These are phyloP conservation scores for Myxozyma neotropica DNA, from an alignment of 805 yeast species.

Conservation along the genomic window DNA sequence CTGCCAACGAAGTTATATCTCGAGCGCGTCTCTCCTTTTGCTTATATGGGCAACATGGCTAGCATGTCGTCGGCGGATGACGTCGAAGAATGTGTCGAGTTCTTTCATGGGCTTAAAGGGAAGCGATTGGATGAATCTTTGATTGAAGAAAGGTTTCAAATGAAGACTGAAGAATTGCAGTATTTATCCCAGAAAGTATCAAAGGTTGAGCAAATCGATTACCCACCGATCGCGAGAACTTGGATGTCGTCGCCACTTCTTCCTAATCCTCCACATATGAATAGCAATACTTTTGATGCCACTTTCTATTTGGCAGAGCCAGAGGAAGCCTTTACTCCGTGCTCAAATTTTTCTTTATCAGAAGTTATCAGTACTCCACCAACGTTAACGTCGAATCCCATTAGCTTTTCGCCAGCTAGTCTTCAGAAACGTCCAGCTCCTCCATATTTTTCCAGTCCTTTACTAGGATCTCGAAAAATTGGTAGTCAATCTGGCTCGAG, in stretches of 20 bases:
- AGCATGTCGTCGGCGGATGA: neutral
- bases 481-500: neutral
- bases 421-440: neutral
- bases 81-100: neutral
- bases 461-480: neutral
- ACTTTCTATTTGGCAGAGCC: neutral
- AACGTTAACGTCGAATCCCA: neutral
- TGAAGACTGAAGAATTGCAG: neutral
- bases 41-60: conserved; percentile 16
- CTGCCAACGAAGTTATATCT: conserved; percentile 2
- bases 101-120: neutral
- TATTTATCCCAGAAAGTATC: neutral
- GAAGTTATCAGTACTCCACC: conserved; percentile 3
- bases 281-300: neutral
- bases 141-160: neutral
- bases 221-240: neutral
- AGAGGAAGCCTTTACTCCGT: neutral
- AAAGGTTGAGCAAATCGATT: neutral
- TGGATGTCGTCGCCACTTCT: conserved; percentile 11
- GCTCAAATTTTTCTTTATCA: neutral
- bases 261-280: neutral
- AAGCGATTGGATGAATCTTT: neutral
- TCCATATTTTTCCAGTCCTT: conserved; percentile 16
- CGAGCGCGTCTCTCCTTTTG: conserved; percentile 17
- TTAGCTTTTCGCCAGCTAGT: neutral